phyloP scores from a whole-genome alignment of 2,329 filamentous ascomycete genomes.

The Ascocoryne sarcoides region DNA sequence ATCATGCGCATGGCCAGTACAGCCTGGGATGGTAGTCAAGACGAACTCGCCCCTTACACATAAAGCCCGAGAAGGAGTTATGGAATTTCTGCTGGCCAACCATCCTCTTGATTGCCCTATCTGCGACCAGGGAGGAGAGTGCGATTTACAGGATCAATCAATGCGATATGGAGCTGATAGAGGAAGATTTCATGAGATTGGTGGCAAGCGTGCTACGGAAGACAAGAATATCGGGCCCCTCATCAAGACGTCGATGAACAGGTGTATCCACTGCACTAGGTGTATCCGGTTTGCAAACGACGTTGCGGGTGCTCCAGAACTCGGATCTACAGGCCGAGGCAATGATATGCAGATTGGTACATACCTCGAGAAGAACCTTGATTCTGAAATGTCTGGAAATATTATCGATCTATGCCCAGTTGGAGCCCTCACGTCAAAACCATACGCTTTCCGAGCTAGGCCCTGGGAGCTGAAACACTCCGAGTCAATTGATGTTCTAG shows the following conservation, averaged over 20 bases:
- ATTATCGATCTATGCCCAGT: conserved; percentile 98
- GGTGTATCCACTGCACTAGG: conserved; percentile 97
- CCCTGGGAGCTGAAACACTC: conserved; percentile 97
- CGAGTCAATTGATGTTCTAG: conserved; percentile 89
- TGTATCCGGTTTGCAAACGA: conserved; percentile 98
- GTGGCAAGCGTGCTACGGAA: conserved; percentile 94
- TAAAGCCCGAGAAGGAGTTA: conserved; percentile 96
- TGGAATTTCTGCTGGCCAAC: conserved; percentile 97
- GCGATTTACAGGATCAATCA: conserved; percentile 97
- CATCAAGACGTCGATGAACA: conserved; percentile 99
- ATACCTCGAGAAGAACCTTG: conserved; percentile 88
- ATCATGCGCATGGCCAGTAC: conserved; percentile 97
- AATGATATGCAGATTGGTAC: conserved; percentile 98
- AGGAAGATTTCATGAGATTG: conserved; percentile 91
- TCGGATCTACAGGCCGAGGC: conserved; percentile 89
- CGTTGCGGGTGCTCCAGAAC: conserved; percentile 87
- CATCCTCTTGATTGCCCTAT: conserved; percentile 94
- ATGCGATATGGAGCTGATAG: conserved; percentile 97
- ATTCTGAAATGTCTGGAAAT: conserved; percentile 92
- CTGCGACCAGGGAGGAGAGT: conserved; percentile 98
- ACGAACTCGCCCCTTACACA: conserved; percentile 93
- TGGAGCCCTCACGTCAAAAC: conserved; percentile 91
- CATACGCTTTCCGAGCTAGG: conserved; percentile 91
- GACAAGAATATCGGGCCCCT: conserved; percentile 98
- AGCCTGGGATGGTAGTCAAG: conserved; percentile 98